A percentile compares a stretch with the other conserved stretches of the same genome.
These are phyloP conservation scores for Smallanthus sonchifolius DNA, from an alignment of 129 eudicot genomes.

Conservation along the genomic window DNA sequence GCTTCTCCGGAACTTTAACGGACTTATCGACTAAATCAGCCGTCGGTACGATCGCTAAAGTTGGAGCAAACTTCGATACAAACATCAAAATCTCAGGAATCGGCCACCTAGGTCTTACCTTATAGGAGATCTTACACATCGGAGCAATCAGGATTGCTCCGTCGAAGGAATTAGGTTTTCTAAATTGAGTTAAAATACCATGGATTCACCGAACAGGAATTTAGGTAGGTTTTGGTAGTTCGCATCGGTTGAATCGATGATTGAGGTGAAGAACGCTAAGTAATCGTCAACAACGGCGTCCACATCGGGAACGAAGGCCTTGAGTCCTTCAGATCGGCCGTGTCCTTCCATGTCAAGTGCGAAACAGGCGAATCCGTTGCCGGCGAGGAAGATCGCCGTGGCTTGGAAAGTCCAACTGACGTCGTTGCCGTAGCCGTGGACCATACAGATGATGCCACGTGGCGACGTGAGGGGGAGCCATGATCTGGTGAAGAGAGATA, in stretches of 20 bases:
- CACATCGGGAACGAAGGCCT: conserved; percentile 70
- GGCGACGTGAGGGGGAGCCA: conserved; percentile 69
- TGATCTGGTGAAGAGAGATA: conserved; percentile 67
- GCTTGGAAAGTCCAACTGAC: conserved; percentile 80
- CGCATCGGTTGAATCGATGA: conserved; percentile 18
- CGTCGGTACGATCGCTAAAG: conserved; percentile 75
- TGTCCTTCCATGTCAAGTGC: conserved; percentile 85
- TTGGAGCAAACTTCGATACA: conserved; percentile 61
- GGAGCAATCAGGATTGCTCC: conserved; percentile 81
- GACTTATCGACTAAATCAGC: conserved; percentile 77
- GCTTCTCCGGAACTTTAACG: conserved; percentile 65
- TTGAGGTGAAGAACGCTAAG: conserved; percentile 42
- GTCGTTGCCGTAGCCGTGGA: conserved; percentile 95
- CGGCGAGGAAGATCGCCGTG: conserved; percentile 78
- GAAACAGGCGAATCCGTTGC: conserved; percentile 68
- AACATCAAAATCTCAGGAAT: conserved; percentile 64
- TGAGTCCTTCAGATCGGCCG: conserved; percentile 78
- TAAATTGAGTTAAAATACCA: conserved; percentile 60
- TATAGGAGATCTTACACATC: conserved; percentile 76
- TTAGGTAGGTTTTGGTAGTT: conserved; percentile 32
- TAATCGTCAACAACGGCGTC: conserved; percentile 61
- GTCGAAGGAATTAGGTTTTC: conserved; percentile 34
- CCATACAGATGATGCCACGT: conserved; percentile 75
- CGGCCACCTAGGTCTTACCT: conserved; percentile 79
- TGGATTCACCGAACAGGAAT: conserved; percentile 77